phyloP scores from a whole-genome alignment of 805 yeast genomes.

The Komagataella phaffii region DNA sequence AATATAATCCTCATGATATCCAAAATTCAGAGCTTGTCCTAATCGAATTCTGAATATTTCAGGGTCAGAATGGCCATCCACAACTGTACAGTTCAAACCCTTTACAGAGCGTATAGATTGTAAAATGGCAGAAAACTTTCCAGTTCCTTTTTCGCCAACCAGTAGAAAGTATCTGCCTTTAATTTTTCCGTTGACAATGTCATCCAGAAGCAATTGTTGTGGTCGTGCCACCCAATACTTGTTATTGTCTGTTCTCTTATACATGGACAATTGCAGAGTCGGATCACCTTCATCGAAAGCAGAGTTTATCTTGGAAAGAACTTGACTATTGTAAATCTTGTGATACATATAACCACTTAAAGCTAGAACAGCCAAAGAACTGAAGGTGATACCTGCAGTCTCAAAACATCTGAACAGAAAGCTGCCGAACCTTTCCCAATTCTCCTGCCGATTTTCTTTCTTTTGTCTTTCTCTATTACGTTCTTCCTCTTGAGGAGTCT shows the following conservation, averaged over 20 bases:
- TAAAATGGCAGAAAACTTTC: slow-evolving; percentile 63
- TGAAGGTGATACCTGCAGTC: slow-evolving; percentile 58
- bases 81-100: slow-evolving; percentile 51
- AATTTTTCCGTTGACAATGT: slow-evolving; percentile 48
- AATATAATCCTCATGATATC: slow-evolving; percentile 68
- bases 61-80: slow-evolving; percentile 80
- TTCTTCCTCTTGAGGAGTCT: slow-evolving; percentile 2
- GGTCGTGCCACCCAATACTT: slow-evolving; percentile 59
- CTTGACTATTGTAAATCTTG: slow-evolving; percentile 41
- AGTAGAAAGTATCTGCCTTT: slow-evolving; percentile 58
- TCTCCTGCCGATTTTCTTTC: slow-evolving; percentile 2
- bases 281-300: slow-evolving; percentile 63
- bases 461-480: slow-evolving; percentile 1
- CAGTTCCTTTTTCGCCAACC: slow-evolving; percentile 81
- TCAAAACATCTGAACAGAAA: slow-evolving; percentile 36
- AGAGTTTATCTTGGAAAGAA: slow-evolving; percentile 44
- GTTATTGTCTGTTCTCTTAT: slow-evolving; percentile 22
- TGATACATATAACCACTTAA: slow-evolving; percentile 66
- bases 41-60: slow-evolving; percentile 67
- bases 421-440: slow-evolving; percentile 5
- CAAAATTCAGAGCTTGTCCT: slow-evolving; percentile 64
- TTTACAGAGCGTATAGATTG: slow-evolving; percentile 54
- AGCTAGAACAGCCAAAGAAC: slow-evolving; percentile 56
- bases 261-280: slow-evolving; percentile 45
- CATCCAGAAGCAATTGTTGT: slow-evolving; percentile 52